phyloP scores from a whole-genome alignment of 257 asterid genomes.

The Vinca minor region DNA sequence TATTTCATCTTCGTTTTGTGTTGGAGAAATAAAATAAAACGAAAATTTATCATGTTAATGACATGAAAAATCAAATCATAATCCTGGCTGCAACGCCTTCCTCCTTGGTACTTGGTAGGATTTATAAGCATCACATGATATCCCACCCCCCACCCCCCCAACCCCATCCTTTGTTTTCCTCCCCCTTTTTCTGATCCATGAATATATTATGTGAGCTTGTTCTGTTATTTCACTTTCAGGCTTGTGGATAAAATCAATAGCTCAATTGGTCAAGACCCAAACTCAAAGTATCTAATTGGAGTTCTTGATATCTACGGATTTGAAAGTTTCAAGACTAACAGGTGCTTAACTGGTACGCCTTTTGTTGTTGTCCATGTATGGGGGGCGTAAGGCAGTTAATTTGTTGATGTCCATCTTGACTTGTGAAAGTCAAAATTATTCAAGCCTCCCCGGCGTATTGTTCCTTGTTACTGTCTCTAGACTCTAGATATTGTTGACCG shows the following conservation, averaged over 20 bases:
- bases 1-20: not conserved
- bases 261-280: constrained; percentile 47
- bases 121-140: not conserved
- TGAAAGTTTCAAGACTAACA: constrained; percentile 60
- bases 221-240: constrained; percentile 26
- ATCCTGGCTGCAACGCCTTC: not conserved
- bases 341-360: constrained; percentile 46
- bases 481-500: not conserved
- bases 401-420: not conserved
- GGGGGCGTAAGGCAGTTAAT: not conserved
- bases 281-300: constrained; percentile 37
- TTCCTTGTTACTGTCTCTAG: not conserved
- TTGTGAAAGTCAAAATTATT: not conserved
- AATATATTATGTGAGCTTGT: constrained; percentile 5
- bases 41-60: not conserved
- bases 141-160: no score
- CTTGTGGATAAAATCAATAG: constrained; percentile 41
- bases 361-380: not conserved
- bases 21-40: not conserved
- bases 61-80: no score
- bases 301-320: constrained; percentile 53
- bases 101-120: constrained; percentile 3
- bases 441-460: not conserved
- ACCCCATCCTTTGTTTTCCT: not conserved
- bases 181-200: not conserved